These are phyloP conservation scores for Jaenimonas drosophilae DNA, from an alignment of 208 protist genomes.

Conservation along the genomic window DNA sequence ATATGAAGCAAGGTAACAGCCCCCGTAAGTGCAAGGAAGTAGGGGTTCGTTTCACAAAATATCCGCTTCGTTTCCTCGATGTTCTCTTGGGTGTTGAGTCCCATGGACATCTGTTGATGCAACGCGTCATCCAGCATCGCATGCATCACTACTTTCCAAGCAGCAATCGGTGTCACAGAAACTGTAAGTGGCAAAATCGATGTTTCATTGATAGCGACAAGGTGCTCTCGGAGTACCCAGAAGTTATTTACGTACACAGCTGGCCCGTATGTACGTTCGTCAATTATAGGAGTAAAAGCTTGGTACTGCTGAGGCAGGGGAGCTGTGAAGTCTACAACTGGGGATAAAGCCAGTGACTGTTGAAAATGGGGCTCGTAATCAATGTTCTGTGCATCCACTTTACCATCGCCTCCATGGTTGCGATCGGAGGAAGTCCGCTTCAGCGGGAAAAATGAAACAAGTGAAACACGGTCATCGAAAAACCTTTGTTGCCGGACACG, in stretches of 20 bases:
- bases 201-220: slow-evolving; percentile 77
- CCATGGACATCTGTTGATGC: slow-evolving; percentile 53
- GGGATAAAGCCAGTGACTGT: slow-evolving; percentile 52
- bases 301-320: slow-evolving; percentile 34
- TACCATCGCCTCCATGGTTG: not conserved
- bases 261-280: slow-evolving; percentile 61
- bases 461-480: too few species aligned
- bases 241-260: slow-evolving; percentile 93
- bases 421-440: not conserved
- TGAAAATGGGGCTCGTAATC: slow-evolving; percentile 42
- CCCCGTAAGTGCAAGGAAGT: slow-evolving; percentile 90
- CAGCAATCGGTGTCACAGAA: slow-evolving; percentile 21
- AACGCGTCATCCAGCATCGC: slow-evolving; percentile 79
- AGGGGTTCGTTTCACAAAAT: slow-evolving; percentile 94
- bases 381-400: slow-evolving; percentile 1
- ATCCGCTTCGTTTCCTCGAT: slow-evolving; percentile 89
- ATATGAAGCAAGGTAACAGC: slow-evolving; percentile 95
- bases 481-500: too few species aligned
- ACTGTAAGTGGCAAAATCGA: slow-evolving; percentile 50
- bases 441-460: too few species aligned
- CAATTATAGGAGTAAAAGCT: slow-evolving; percentile 25
- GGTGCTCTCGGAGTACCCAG: slow-evolving; percentile 84
- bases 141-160: slow-evolving; percentile 66
- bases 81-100: slow-evolving; percentile 33
- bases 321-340: slow-evolving; percentile 55